Evolutionary conservation across 352 stramenopile genomes (phyloP).

Genomic region (Globisporangium alternatum): DNA sequence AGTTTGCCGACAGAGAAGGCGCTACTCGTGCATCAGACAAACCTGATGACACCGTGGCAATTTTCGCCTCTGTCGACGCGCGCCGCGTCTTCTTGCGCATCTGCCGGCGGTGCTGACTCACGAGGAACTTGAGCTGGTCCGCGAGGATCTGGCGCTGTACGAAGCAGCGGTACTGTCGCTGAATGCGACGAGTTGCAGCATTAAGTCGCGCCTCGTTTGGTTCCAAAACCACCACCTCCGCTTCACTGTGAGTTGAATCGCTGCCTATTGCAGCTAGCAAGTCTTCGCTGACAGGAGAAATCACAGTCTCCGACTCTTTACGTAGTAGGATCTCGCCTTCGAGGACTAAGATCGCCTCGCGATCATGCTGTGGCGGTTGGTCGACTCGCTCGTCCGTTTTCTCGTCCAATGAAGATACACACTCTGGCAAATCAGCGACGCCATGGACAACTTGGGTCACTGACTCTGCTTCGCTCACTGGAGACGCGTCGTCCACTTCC

Average conservation of each 20-base stretch:
- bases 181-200: slow-evolving; percentile 17
- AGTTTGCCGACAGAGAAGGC: neutral
- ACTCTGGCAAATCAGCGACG: neutral
- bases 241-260: neutral
- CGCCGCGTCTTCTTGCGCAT: slow-evolving; percentile 22
- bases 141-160: slow-evolving; percentile 25
- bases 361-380: neutral
- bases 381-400: neutral
- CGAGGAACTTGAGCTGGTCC: slow-evolving; percentile 40
- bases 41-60: neutral
- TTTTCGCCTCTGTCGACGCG: slow-evolving; percentile 6
- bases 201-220: neutral
- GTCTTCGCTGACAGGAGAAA: neutral
- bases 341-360: too few relatives aligned
- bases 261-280: neutral
- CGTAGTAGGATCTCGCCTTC: neutral
- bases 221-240: neutral
- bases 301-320: neutral
- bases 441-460: neutral
- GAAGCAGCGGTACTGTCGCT: slow-evolving; percentile 41
- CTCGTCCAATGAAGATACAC: neutral
- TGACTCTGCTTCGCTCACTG: neutral
- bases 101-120: slow-evolving; percentile 32
- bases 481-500: neutral
- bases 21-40: neutral